phyloP scores from a whole-genome alignment of 2,329 filamentous ascomycete genomes.

The Talaromyces sp. region DNA sequence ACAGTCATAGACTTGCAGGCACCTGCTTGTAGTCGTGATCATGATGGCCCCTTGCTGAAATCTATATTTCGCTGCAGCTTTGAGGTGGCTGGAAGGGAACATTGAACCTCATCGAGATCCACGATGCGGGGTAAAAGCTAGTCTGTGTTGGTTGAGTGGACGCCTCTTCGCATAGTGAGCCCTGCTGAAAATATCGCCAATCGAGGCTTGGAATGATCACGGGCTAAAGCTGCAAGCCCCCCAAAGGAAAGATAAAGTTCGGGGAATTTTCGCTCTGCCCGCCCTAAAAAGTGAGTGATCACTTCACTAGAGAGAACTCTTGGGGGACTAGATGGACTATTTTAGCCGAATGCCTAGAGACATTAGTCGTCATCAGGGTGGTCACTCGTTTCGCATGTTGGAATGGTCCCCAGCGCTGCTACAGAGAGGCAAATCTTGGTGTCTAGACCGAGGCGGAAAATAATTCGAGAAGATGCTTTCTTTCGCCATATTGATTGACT shows the following conservation, averaged over 20 bases:
- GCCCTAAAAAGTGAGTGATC: neutral
- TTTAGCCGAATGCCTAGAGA: neutral
- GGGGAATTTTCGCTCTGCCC: neutral
- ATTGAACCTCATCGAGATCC: neutral
- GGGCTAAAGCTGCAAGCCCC: neutral
- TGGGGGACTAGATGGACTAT: neutral
- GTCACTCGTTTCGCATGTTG: neutral
- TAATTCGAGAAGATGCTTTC: neutral
- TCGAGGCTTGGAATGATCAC: neutral
- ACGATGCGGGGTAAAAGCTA: constrained; percentile 5
- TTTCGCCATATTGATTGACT: neutral
- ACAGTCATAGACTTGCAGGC: constrained; percentile 1
- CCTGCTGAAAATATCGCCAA: neutral
- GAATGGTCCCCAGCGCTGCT: neutral
- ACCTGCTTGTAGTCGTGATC: neutral
- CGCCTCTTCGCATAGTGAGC: neutral
- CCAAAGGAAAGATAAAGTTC: neutral
- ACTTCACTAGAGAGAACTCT: neutral
- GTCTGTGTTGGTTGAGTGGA: neutral
- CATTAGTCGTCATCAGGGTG: neutral
- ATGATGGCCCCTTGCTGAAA: constrained; percentile 8
- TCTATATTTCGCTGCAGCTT: neutral
- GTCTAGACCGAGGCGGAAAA: neutral
- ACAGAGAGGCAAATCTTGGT: neutral
- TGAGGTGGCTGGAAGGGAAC: neutral